Base-by-base conservation (phyloP, 345 rosid species). In the Citrus trifoliata region DNA sequence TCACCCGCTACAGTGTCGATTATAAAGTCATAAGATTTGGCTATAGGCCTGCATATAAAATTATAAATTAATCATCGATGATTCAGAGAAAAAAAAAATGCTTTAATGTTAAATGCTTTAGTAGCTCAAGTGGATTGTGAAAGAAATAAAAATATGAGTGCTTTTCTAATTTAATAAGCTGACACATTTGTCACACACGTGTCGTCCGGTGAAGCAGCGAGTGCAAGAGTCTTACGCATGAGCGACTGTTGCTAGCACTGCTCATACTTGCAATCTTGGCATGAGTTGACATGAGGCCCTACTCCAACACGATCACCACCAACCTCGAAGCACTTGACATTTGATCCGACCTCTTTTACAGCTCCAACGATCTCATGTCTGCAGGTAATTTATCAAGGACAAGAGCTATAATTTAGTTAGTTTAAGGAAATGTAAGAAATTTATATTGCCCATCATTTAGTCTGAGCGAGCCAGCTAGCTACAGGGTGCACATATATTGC, bases 301-400 rank as follows among this genome's bases (percentile, higher is more conserved):
- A 85, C 88, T 12, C 80, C 88, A 78, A 85, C 80, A 28, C 65
- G 80, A 40, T 85, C 88, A n/a, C 86, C 84, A 55, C 86, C 84
- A 55, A 42, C 69, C 70, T 82, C 78, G 80, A 82, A 71, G 63
- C 59, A n/a, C 24, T 56, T 21, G 28, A 78, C 88, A 61, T 68
- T 82, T 24, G 76, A 56, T 25, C 86, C 88, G 32, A 85, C 76
- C 46, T 80, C 84, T 25, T 55, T 69, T 0, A 82, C 86, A 80
- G 80, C 63, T 67, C 86, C 88, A n/a, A 80, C 79, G 58, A 80
- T 85, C 78, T 85, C 86, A 75, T 82, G 88, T 28, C 88, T 80
- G 64, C 56, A 3, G 22, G 22, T 5, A 51, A 51, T 51, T 4
- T 32, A 32, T 32, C 5, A 4, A 32, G 5, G 33, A 32, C 33